Percentiles rank a stretch among this genome's conserved stretches.
Conservation (phyloP, 371 early-diverging fungal species). For the Actinomucor elegans region DNA sequence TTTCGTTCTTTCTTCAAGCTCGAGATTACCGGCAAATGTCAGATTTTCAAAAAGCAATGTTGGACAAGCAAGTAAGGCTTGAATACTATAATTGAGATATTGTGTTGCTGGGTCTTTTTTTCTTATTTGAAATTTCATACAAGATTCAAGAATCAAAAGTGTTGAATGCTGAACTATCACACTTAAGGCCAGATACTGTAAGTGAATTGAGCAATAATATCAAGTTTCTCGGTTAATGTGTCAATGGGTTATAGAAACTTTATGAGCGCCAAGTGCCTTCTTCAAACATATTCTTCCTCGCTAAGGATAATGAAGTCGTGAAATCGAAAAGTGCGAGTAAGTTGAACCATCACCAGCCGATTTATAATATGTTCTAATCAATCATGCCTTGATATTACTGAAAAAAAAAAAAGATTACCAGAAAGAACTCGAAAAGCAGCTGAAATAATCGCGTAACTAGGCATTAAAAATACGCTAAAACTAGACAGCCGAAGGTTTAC, state of each 20-base stretch:
- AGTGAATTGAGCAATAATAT: neutral
- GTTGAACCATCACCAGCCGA: too few species aligned
- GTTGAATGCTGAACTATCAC: constrained; percentile 20
- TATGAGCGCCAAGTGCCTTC: constrained; percentile 34
- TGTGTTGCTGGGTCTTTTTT: too few species aligned
- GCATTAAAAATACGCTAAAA: too few species aligned
- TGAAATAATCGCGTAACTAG: neutral
- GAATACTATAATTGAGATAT: neutral
- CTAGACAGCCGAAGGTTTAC: too few species aligned
- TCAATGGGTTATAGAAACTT: constrained; percentile 6
- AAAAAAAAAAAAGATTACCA: constrained; percentile 13
- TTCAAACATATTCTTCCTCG: constrained; percentile 29
- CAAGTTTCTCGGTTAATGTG: neutral
- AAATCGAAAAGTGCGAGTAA: constrained; percentile 15
- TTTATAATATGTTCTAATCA: too few species aligned
- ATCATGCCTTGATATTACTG: too few species aligned
- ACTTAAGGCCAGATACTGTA: constrained; percentile 23
- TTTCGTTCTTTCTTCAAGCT: neutral
- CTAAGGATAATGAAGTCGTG: constrained; percentile 19
- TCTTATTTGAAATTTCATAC: neutral
- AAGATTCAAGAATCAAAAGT: constrained; percentile 24
- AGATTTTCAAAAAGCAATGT: constrained; percentile 2
- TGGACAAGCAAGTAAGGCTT: constrained; percentile 10
- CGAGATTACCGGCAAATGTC: neutral
- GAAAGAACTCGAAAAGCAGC: constrained; percentile 11